These are phyloP conservation scores for Cyathus striatus DNA, from an alignment of 768 basidiomycete species.

Conservation along the genomic window DNA sequence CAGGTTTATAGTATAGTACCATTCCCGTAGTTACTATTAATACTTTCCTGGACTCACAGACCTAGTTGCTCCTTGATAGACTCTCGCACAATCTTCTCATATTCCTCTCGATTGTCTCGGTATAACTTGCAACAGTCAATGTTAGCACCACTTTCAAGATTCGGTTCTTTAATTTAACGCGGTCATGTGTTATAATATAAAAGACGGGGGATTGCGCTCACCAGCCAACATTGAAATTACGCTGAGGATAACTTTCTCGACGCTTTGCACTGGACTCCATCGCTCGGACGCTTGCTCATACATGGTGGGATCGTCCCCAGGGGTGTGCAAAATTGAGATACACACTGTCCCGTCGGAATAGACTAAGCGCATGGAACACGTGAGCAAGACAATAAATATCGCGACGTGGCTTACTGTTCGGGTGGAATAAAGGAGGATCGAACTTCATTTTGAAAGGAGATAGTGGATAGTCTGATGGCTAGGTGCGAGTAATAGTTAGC, in stretches of 20 bases:
- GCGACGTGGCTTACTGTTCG: slow-evolving; percentile 86
- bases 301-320: slow-evolving; percentile 86
- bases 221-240: slow-evolving; percentile 98
- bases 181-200: slow-evolving; percentile 11
- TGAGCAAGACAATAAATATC: slow-evolving; percentile 1
- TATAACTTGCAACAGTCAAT: slow-evolving; percentile 97
- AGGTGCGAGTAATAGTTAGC: slow-evolving; percentile 6
- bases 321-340: slow-evolving; percentile 96
- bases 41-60: slow-evolving; percentile 31
- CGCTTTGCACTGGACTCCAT: slow-evolving; percentile 98
- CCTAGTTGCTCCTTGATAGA: slow-evolving; percentile 86
- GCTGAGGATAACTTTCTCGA: slow-evolving; percentile 94
- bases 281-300: slow-evolving; percentile 95
- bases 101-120: slow-evolving; percentile 83
- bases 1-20: neutral
- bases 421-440: slow-evolving; percentile 95
- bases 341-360: slow-evolving; percentile 96
- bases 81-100: slow-evolving; percentile 79
- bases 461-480: slow-evolving; percentile 93
- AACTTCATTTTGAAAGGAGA: slow-evolving; percentile 99
- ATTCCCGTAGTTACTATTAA: slow-evolving; percentile 3
- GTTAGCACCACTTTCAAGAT: slow-evolving; percentile 95
- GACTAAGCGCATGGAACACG: slow-evolving; percentile 51
- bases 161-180: slow-evolving; percentile 67
- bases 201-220: slow-evolving; percentile 24